Conservation (phyloP, 2,329 filamentous ascomycete species). For the Beauveria asiatica region DNA sequence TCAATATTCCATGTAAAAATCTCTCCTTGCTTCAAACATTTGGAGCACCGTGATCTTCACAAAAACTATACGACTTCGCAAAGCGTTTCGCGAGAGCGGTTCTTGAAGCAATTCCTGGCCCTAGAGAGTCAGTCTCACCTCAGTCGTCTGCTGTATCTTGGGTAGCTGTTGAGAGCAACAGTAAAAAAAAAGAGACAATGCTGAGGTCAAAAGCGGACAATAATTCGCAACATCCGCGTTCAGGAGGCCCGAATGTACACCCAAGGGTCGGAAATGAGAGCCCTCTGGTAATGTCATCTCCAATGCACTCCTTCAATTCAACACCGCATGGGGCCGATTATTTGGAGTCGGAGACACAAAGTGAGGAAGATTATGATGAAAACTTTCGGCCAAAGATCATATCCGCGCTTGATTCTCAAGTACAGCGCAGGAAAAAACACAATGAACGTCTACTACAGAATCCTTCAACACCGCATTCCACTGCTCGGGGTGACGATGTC, state of each 20-base stretch:
- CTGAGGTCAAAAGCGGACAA: background rate
- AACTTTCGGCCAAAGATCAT: slow-evolving; percentile 22
- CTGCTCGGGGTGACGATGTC: background rate
- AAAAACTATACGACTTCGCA: background rate
- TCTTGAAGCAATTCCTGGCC: background rate
- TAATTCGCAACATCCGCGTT: background rate
- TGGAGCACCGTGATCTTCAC: background rate
- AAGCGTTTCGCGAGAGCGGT: background rate
- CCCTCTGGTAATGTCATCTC: background rate
- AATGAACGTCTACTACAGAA: background rate
- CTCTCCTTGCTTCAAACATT: background rate
- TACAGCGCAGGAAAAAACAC: background rate
- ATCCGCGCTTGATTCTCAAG: slow-evolving; percentile 3
- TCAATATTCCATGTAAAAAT: no score
- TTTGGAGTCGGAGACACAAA: slow-evolving; percentile 30
- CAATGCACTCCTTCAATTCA: background rate
- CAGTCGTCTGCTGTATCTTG: background rate
- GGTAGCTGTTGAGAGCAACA: background rate
- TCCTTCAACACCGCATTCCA: background rate
- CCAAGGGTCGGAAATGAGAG: no score
- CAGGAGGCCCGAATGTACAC: background rate
- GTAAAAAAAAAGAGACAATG: background rate
- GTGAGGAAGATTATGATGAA: slow-evolving; percentile 39
- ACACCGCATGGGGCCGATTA: slow-evolving; percentile 12
- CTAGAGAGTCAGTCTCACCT: background rate